Evolutionary conservation across 768 basidiomycete species (phyloP).

Genomic region (Galerina sulciceps): DNA sequence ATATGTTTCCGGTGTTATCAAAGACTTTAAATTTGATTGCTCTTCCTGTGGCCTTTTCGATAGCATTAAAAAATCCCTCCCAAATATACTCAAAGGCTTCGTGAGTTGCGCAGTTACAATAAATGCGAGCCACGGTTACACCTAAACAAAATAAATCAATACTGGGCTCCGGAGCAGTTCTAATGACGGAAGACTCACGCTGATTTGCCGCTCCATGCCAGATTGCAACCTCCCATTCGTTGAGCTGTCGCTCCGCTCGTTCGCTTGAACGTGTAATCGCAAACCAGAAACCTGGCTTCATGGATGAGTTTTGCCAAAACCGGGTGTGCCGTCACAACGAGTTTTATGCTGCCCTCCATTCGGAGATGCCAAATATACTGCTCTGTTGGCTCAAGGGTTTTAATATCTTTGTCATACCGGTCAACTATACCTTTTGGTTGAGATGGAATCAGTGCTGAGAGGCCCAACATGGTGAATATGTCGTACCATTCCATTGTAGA

Average conservation of each 20-base stretch:
- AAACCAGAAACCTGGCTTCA: conserved; percentile 3
- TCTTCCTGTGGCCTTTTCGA: conserved; percentile 13
- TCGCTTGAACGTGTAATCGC: conserved; percentile 28
- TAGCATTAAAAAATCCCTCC: conserved; percentile 11
- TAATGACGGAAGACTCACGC: conserved; percentile 12
- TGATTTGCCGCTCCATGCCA: conserved; percentile 11
- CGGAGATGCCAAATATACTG: not conserved
- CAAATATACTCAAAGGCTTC: conserved; percentile 17
- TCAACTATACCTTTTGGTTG: too few species aligned
- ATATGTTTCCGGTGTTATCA: not conserved
- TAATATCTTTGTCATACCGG: too few species aligned
- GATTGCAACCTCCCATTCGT: conserved; percentile 26
- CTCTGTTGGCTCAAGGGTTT: too few species aligned
- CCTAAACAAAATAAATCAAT: conserved; percentile 12
- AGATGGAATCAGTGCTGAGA: too few species aligned
- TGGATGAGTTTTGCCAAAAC: conserved; percentile 1
- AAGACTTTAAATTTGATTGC: conserved; percentile 15
- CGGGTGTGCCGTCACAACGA: not conserved
- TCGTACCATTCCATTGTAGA: too few species aligned
- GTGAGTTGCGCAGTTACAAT: conserved; percentile 13
- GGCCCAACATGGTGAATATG: too few species aligned
- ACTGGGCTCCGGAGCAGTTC: not conserved
- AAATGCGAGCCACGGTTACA: conserved; percentile 16
- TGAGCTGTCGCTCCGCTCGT: conserved; percentile 18
- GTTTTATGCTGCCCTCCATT: not conserved